These are phyloP conservation scores for Ramularia endophylla DNA, from an alignment of 2,329 filamentous ascomycete genomes.

Conservation along the genomic window DNA sequence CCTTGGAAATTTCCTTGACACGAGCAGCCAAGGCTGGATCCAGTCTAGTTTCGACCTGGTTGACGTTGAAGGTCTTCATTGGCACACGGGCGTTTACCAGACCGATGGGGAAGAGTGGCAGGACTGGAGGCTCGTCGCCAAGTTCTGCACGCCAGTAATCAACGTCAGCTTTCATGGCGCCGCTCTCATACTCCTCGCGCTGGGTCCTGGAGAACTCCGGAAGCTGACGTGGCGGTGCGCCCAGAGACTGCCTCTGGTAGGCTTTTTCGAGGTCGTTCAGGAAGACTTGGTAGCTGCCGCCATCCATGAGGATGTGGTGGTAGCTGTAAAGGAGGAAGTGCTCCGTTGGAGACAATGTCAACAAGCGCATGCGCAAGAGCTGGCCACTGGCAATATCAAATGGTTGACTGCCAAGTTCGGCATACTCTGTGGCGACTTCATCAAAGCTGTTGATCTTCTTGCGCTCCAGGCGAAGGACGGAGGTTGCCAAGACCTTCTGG, in stretches of 20 bases:
- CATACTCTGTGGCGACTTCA: background rate
- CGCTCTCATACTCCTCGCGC: no score
- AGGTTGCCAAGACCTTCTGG: background rate
- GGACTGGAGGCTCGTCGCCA: no score
- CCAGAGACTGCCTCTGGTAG: slow-evolving; percentile 5
- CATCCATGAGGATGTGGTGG: slow-evolving; percentile 31
- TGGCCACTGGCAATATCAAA: background rate
- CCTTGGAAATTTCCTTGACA: no score
- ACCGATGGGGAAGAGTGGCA: no score
- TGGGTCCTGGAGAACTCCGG: no score
- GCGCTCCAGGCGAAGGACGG: background rate
- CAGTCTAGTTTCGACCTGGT: no score
- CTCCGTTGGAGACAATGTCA: background rate
- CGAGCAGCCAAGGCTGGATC: no score
- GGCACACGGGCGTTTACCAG: no score
- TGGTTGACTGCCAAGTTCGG: background rate
- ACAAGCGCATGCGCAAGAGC: background rate
- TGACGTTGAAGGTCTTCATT: no score
- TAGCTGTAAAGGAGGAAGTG: slow-evolving; percentile 15
- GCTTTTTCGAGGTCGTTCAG: slow-evolving; percentile 15
- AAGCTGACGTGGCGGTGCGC: background rate
- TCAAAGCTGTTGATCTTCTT: background rate
- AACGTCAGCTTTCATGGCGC: no score
- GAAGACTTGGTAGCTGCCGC: slow-evolving; percentile 22
- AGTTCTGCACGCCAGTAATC: no score